Evolutionary conservation across 208 protist species (phyloP).

Genomic region (Naegleria gruberi): DNA sequence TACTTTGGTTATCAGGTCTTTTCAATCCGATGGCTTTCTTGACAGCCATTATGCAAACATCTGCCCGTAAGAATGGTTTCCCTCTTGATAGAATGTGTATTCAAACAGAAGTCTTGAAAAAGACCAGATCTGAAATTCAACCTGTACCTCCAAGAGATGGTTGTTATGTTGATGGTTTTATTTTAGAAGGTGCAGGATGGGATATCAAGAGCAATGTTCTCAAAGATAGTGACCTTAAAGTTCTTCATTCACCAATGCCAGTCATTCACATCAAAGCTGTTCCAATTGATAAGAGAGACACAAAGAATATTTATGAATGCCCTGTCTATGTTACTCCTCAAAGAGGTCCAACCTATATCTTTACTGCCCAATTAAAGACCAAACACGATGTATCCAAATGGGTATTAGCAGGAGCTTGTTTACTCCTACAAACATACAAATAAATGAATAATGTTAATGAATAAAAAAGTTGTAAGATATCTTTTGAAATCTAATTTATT

Average conservation of each 20-base stretch:
- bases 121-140: slow-evolving; percentile 50
- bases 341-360: slow-evolving; percentile 58
- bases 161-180: slow-evolving; percentile 70
- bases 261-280: slow-evolving; percentile 58
- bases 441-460: too few species aligned
- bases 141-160: slow-evolving; percentile 55
- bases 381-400: slow-evolving; percentile 53
- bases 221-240: slow-evolving; percentile 42
- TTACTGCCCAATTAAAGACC: slow-evolving; percentile 50
- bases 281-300: slow-evolving; percentile 49
- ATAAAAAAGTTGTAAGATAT: too few species aligned
- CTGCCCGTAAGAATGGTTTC: slow-evolving; percentile 56
- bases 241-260: slow-evolving; percentile 48
- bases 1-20: slow-evolving; percentile 57
- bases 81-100: slow-evolving; percentile 58
- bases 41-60: slow-evolving; percentile 67
- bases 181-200: slow-evolving; percentile 70
- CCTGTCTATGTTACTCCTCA: slow-evolving; percentile 61
- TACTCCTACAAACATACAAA: too few species aligned
- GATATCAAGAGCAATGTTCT: slow-evolving; percentile 41
- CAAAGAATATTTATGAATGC: slow-evolving; percentile 56
- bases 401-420: slow-evolving; percentile 57
- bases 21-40: slow-evolving; percentile 80
- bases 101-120: slow-evolving; percentile 64
- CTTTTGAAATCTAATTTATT: too few species aligned